These are phyloP conservation scores for Yarrowia alimentaria DNA, from an alignment of 805 yeast genomes.

Conservation along the genomic window DNA sequence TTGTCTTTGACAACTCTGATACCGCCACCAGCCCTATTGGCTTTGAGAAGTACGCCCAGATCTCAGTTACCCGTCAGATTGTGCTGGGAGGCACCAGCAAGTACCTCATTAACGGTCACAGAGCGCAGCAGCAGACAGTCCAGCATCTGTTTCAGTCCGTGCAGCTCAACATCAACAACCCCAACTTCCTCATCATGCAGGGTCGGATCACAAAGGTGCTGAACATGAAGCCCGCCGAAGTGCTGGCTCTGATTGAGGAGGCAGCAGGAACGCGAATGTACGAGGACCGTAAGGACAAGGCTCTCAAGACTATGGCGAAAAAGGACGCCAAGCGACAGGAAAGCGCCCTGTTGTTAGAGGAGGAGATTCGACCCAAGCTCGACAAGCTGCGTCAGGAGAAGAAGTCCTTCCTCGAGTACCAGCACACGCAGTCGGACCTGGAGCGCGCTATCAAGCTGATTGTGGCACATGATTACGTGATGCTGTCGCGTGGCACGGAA, in stretches of 20 bases:
- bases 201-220: slow-evolving; percentile 96
- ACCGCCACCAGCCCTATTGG: slow-evolving; percentile 79
- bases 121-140: slow-evolving; percentile 93
- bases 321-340: slow-evolving; percentile 82
- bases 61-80: slow-evolving; percentile 89
- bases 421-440: slow-evolving; percentile 74
- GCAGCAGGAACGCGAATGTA: slow-evolving; percentile 98
- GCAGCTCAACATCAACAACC: slow-evolving; percentile 93
- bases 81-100: slow-evolving; percentile 89
- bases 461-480: slow-evolving; percentile 69
- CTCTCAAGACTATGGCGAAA: slow-evolving; percentile 86
- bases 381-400: slow-evolving; percentile 79
- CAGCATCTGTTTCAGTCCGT: slow-evolving; percentile 88
- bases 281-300: slow-evolving; percentile 89
- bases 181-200: slow-evolving; percentile 97
- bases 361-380: slow-evolving; percentile 91
- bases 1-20: slow-evolving; percentile 88
- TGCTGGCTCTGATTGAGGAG: slow-evolving; percentile 87
- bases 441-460: slow-evolving; percentile 73
- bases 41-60: slow-evolving; percentile 69
- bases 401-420: slow-evolving; percentile 78
- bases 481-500: slow-evolving; percentile 44
- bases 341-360: slow-evolving; percentile 66
- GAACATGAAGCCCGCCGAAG: slow-evolving; percentile 92
- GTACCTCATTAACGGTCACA: slow-evolving; percentile 90